Percentiles rank a stretch among this genome's conserved stretches.
Evolutionary conservation across 345 rosid species (phyloP).

Genomic region (Brassica napus): Da-Ae NC_063442.1:5055001-5055500

Average conservation of each 20-base stretch:
- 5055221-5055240: constrained; percentile 9
- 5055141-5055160: constrained; percentile 98
- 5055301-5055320: constrained; percentile 99
- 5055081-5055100: constrained; percentile 68
- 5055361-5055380: constrained; percentile 98
- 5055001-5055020: constrained; percentile 67
- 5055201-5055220: background rate
- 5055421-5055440: constrained; percentile 98
- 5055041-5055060: constrained; percentile 91
- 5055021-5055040: constrained; percentile 95
- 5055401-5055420: constrained; percentile 98
- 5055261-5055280: constrained; percentile 97
- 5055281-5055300: constrained; percentile 94
- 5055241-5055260: constrained; percentile 58
- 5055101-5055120: constrained; percentile 92
- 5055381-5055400: constrained; percentile 93
- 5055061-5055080: constrained; percentile 76
- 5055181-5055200: background rate
- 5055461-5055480: constrained; percentile 99
- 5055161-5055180: constrained; percentile 97
- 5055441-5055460: constrained; percentile 96
- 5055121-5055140: constrained; percentile 97
- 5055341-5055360: constrained; percentile 82
- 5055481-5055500: constrained; percentile 93
- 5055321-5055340: constrained; percentile 97